These are phyloP conservation scores for Coccomyxa sp. DNA, from an alignment of 139 green algal species.

Conservation along the genomic window DNA sequence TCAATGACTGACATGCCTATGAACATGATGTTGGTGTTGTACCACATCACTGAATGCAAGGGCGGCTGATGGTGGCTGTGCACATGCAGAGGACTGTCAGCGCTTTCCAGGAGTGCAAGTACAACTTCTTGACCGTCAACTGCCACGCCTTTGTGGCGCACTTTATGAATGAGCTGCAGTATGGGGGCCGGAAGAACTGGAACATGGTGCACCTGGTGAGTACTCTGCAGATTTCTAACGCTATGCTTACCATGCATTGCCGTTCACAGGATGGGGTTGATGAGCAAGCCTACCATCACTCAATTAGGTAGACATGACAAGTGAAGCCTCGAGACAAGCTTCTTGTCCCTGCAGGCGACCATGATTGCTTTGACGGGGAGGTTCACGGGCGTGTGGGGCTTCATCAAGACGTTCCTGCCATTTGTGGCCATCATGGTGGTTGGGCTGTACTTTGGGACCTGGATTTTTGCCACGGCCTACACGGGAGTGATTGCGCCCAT, in stretches of 20 bases:
- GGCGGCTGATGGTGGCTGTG: slow-evolving; percentile 17
- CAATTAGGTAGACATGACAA: neutral
- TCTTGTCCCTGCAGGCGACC: neutral
- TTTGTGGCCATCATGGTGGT: slow-evolving; percentile 13
- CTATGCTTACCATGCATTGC: no score
- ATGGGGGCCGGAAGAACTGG: slow-evolving; percentile 20
- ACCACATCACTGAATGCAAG: neutral
- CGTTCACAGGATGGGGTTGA: no score
- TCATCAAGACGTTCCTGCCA: slow-evolving; percentile 20
- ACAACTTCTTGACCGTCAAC: slow-evolving; percentile 40
- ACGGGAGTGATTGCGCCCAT: no score
- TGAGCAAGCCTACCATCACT: neutral
- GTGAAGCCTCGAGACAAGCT: neutral
- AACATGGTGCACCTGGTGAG: slow-evolving; percentile 26
- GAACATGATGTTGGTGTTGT: neutral
- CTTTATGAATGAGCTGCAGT: slow-evolving; percentile 32
- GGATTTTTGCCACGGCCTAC: no score
- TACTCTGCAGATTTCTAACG: neutral
- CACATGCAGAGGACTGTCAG: neutral
- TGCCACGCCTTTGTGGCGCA: slow-evolving; percentile 46
- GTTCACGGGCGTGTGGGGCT: slow-evolving; percentile 4
- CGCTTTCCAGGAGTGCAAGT: slow-evolving; percentile 30
- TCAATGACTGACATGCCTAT: no score
- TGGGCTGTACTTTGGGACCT: neutral
- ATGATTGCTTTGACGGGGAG: slow-evolving; percentile 10